Evolutionary conservation across 1,139 yeast genomes (phyloP).

Genomic region (Nadsonia starkeyi-henricii): DNA sequence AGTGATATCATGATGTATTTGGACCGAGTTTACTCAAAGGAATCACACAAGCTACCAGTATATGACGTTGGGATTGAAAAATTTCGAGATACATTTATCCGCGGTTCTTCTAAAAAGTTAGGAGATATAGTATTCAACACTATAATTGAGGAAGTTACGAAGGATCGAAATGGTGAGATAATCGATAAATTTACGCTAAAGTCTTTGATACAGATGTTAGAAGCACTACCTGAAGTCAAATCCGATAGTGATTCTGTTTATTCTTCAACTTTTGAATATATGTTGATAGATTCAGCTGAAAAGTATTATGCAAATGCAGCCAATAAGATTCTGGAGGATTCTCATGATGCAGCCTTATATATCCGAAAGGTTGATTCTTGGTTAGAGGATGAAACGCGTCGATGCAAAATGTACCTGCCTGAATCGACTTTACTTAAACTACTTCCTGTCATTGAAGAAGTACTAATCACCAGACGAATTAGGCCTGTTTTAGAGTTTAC

Average conservation of each 20-base stretch:
- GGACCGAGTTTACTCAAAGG: constrained; percentile 70
- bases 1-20: constrained; percentile 82
- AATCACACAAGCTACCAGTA: constrained; percentile 48
- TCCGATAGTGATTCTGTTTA: constrained; percentile 35
- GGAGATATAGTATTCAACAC: constrained; percentile 37
- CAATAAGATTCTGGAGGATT: constrained; percentile 26
- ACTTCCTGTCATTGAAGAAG: constrained; percentile 41
- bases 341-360: constrained; percentile 39
- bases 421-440: constrained; percentile 39
- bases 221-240: constrained; percentile 34
- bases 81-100: constrained; percentile 35
- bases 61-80: constrained; percentile 63
- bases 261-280: constrained; percentile 52
- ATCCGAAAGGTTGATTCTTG: constrained; percentile 39
- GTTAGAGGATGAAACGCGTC: constrained; percentile 43
- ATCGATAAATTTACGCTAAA: constrained; percentile 50
- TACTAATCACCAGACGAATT: constrained; percentile 48
- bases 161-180: constrained; percentile 45
- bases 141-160: constrained; percentile 43
- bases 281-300: constrained; percentile 40
- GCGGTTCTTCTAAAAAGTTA: constrained; percentile 32
- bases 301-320: constrained; percentile 41
- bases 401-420: constrained; percentile 45
- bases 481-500: constrained; percentile 36
- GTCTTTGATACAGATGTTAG: constrained; percentile 58